Evolutionary conservation across 1,139 yeast genomes (phyloP), one percentile per base, ranked within the genome.

Genomic region (Wickerhamiella pararugosa): DNA sequence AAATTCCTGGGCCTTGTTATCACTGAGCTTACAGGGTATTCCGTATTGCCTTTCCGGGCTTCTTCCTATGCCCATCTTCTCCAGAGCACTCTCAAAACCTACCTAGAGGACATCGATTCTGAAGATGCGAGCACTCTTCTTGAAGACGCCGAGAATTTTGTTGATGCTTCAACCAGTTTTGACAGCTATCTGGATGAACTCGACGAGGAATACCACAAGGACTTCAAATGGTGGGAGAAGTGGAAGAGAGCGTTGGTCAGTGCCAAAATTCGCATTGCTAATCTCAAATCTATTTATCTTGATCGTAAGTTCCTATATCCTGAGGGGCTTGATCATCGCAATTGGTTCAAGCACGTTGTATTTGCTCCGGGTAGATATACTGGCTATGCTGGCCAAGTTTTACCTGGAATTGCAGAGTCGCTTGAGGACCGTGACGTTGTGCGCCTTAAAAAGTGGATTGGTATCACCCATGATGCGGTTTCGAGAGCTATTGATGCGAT

Each of bases 301-400:
- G 95, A 86, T 58, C 70, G 90, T 53, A 63, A 67, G 48, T 81
- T 84, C 60, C 60, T 81, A 43, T 65, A 72, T 54, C 64, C 69
- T 29, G 63, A 70, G 3, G 95, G 95, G 3, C 70, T 84, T 42
- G 71, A 69, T 29, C 61, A 67, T 49, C 71, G 95, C 54, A 65
- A 71, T n/a, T 84, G 94, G 94, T 86, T 79, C 64, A 82, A 78
- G 62, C 94, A 86, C 61, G 70, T 81, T 48, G 74, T 82, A 4
- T 83, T 71, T 59, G 93, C 94, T 2, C 76, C 90, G 42, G 94
- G 94, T 4, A 67, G 92, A 55, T 77, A 69, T 59, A 80, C 93
- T 2, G 95, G 95, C 1, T 84, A 84, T 54, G 79, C 82, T 21
- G 94, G 93, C 1, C 86, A 79, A 53, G 72, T 77, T 15, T 68